A percentile compares a stretch with the other conserved stretches of the same genome.
These are phyloP conservation scores for Polytrichum commune DNA, from an alignment of 225 moss, liverwort and hornwort species.

Conservation along the genomic window DNA sequence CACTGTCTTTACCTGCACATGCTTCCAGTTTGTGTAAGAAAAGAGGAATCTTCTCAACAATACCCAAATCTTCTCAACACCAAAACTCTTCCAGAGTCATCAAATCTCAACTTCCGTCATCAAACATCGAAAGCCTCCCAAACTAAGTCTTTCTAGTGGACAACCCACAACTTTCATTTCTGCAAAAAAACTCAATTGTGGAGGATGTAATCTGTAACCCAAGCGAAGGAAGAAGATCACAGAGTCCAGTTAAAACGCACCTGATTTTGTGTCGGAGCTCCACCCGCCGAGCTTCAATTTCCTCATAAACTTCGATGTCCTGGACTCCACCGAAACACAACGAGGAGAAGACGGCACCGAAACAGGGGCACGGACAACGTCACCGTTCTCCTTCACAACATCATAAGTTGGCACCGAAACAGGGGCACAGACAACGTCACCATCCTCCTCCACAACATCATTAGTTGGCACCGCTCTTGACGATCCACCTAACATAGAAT, in stretches of 20 bases:
- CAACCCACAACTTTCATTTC: no score
- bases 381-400: conserved; percentile 9
- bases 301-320: conserved; percentile 28
- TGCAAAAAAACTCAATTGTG: no score
- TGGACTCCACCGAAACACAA: conserved; percentile 21
- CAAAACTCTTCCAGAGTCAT: no score
- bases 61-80: neutral
- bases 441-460: conserved; percentile 15
- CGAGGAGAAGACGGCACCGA: conserved; percentile 47
- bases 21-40: neutral
- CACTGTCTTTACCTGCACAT: conserved; percentile 24
- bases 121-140: no score
- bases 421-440: conserved; percentile 1
- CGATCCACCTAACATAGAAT: conserved; percentile 36
- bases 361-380: conserved; percentile 6
- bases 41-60: neutral
- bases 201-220: neutral
- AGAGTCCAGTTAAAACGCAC: conserved; percentile 3
- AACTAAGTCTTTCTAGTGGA: no score
- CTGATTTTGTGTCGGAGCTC: conserved; percentile 34
- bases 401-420: conserved; percentile 22
- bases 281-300: conserved; percentile 38
- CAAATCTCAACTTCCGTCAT: no score
- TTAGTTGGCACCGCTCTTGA: conserved; percentile 22
- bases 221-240: neutral